Evolutionary conservation across 495 filamentous ascomycete genomes (phyloP), one percentile per base, ranked within the genome.

Genomic region (Amorphotheca resinae): DNA sequence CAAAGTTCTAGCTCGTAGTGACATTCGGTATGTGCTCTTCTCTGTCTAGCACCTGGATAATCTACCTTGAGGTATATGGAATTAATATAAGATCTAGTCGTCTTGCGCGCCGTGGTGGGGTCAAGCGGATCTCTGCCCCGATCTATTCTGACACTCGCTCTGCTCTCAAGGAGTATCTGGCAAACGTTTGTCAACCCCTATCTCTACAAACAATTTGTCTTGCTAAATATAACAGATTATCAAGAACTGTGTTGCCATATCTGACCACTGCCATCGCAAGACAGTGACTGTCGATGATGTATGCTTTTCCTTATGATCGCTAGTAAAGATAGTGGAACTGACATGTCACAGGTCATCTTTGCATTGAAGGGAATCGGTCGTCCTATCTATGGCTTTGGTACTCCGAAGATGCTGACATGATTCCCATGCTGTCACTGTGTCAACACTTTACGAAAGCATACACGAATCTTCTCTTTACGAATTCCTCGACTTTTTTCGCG

Each of bases 71-170:
- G 25, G 25, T 30, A 30, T n/a, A n/a, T n/a, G n/a, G n/a, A n/a
- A n/a, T n/a, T n/a, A n/a, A n/a, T n/a, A n/a, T n/a, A 36, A 30
- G 9, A 44, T 49, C 45, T 39, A 88, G 84, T 35, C 82, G 84
- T 41, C 65, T 93, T 3, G 85, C 85, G 3, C 74, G 85, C 1
- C 75, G 85, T 14, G 85, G 85, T 3, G 85, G 85, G 0, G 73
- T 91, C 4, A 82, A 84, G 49, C 64, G 85, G 0, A 86, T 93
- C 14, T 80, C 74, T 0, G 67, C 50, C 0, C 46, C 38, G 0
- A 79, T 93, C n/a, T 93, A 95, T 54, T 70, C 84, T 0, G 80
- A 86, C 0, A 61, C 72, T 0, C 68, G 87, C 0, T 14, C 14
- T 0, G 74, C 64, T 0, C 22, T 93, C 1, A 76, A 72, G 22